phyloP scores from a whole-genome alignment of 305 asterid genomes.

The Fraxinus greggii region DNA sequence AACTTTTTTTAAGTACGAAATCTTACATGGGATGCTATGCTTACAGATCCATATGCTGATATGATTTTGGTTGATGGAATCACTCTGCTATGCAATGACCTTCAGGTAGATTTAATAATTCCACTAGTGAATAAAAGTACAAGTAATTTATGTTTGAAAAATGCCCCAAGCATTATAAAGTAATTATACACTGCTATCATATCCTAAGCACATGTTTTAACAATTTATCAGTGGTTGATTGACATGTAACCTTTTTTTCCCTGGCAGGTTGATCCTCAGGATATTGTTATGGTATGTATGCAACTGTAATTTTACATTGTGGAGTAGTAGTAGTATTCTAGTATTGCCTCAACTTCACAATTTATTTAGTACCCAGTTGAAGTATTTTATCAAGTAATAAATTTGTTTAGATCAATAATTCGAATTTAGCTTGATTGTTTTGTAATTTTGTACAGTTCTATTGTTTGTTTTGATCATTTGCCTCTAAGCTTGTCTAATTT shows the following conservation, averaged over 20 bases:
- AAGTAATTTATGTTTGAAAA: constrained; percentile 9
- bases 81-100: constrained; percentile 75
- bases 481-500: constrained; percentile 3
- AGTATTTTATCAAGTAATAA: background rate
- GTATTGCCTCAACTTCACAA: background rate
- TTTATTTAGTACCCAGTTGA: background rate
- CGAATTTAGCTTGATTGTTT: background rate
- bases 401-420: background rate
- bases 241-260: constrained; percentile 16
- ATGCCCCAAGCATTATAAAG: background rate
- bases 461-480: constrained; percentile 8
- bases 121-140: background rate
- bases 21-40: constrained; percentile 25
- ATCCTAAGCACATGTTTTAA: background rate
- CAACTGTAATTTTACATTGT: background rate
- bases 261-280: constrained; percentile 96
- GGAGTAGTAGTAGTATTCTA: background rate
- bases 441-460: background rate
- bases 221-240: background rate
- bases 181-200: constrained; percentile 2
- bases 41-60: constrained; percentile 81
- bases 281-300: constrained; percentile 87
- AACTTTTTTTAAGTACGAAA: constrained; percentile 10
- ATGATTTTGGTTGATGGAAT: constrained; percentile 97
- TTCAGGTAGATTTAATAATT: constrained; percentile 62